A percentile compares a stretch with the other conserved stretches of the same genome.
These are phyloP conservation scores for Liquidambar formosana DNA, from an alignment of 164 flowering plant genomes.

Conservation along the genomic window DNA sequence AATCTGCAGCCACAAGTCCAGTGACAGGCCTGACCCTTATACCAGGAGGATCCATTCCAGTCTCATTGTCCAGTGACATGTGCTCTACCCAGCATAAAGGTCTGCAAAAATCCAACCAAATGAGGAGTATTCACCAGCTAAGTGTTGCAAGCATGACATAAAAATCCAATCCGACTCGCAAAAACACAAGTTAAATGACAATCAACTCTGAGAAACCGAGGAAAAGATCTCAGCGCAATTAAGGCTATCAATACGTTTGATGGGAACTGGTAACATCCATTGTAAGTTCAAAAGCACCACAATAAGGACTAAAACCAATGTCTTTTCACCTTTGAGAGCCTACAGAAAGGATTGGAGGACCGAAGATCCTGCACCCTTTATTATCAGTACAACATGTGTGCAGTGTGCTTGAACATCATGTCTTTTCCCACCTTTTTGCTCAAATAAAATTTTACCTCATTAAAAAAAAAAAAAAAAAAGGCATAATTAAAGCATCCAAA, in stretches of 20 bases:
- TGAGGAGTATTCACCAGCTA: neutral
- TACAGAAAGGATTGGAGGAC: slow-evolving; percentile 1
- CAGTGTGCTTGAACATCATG: too few relatives aligned
- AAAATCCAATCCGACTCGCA: neutral
- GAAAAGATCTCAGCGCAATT: neutral
- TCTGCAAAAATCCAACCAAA: slow-evolving; percentile 31
- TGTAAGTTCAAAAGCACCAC: neutral
- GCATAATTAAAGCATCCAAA: too few relatives aligned
- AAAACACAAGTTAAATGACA: neutral
- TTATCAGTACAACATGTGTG: too few relatives aligned
- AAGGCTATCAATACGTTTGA: neutral
- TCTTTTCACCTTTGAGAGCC: neutral
- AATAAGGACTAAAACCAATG: neutral
- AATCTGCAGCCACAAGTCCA: slow-evolving; percentile 83
- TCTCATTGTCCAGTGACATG: slow-evolving; percentile 77
- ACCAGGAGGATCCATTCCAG: slow-evolving; percentile 72
- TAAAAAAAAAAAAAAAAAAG: too few relatives aligned
- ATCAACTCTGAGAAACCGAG: neutral
- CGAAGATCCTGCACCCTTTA: neutral
- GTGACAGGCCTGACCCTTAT: slow-evolving; percentile 67
- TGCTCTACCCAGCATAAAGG: slow-evolving; percentile 82
- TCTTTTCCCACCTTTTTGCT: too few relatives aligned
- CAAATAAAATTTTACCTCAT: too few relatives aligned
- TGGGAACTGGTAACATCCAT: neutral
- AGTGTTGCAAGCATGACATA: neutral